A percentile compares a stretch with the other conserved stretches of the same genome.
Evolutionary conservation across 805 yeast genomes (phyloP).

Genomic region (Starmerella khaoyaiensis): DNA sequence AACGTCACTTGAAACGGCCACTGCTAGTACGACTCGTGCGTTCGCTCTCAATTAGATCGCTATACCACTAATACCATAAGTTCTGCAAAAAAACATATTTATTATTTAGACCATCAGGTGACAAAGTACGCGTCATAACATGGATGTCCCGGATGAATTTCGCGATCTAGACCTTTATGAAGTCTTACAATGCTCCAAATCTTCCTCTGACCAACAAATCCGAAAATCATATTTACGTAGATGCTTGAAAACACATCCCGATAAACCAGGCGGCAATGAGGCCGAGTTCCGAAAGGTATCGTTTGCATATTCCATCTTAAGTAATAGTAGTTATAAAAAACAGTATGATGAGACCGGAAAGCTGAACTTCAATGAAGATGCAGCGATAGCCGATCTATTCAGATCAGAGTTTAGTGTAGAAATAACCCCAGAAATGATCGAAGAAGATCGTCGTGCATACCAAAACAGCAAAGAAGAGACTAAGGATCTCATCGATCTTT

Average conservation of each 20-base stretch:
- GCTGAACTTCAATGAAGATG: slow-evolving; percentile 31
- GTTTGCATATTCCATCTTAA: slow-evolving; percentile 57
- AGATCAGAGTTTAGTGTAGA: slow-evolving; percentile 26
- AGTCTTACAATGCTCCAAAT: slow-evolving; percentile 18
- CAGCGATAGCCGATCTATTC: slow-evolving; percentile 29
- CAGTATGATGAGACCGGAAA: slow-evolving; percentile 63
- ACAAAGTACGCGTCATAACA: slow-evolving; percentile 9
- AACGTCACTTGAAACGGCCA: no score
- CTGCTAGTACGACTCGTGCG: no score
- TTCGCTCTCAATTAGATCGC: no score
- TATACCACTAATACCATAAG: no score
- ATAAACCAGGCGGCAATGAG: slow-evolving; percentile 37
- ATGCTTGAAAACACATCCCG: slow-evolving; percentile 60
- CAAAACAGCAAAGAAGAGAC: slow-evolving; percentile 35
- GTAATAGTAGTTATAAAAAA: slow-evolving; percentile 43
- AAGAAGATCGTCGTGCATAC: slow-evolving; percentile 51
- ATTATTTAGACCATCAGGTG: no score
- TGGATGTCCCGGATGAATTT: slow-evolving; percentile 22
- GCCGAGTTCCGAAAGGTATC: slow-evolving; percentile 53
- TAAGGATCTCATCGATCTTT: slow-evolving; percentile 48
- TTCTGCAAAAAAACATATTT: no score
- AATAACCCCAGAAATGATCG: slow-evolving; percentile 38
- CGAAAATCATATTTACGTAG: slow-evolving; percentile 54
- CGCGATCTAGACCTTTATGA: slow-evolving; percentile 25
- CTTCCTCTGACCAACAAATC: slow-evolving; percentile 35